These are phyloP conservation scores for Ganoderma sinense DNA, from an alignment of 1,284 basidiomycete species.

Conservation along the genomic window DNA sequence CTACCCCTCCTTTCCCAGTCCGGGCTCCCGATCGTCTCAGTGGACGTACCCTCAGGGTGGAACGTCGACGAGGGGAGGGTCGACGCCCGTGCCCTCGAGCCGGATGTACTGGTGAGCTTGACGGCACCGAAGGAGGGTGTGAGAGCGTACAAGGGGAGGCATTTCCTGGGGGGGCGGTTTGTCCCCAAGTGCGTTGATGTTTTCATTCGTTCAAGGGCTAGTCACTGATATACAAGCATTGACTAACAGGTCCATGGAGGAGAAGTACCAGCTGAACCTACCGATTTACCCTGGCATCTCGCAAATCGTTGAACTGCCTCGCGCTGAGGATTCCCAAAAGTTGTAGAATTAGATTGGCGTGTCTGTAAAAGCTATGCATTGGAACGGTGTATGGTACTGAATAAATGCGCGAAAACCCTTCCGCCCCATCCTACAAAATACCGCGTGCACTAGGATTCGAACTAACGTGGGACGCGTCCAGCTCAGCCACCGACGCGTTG, in stretches of 20 bases:
- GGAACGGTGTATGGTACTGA: background rate
- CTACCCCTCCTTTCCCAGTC: conserved; percentile 74
- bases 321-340: conserved; percentile 36
- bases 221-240: background rate
- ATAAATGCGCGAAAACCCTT: background rate
- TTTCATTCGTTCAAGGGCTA: background rate
- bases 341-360: conserved; percentile 26
- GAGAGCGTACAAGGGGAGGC: conserved; percentile 76
- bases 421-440: background rate
- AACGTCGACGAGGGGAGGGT: conserved; percentile 84
- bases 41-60: conserved; percentile 98
- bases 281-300: conserved; percentile 79
- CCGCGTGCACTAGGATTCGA: background rate
- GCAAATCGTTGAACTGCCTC: conserved; percentile 80
- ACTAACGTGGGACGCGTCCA: background rate
- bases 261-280: conserved; percentile 80
- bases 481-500: conserved; percentile 27
- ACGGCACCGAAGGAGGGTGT: conserved; percentile 96
- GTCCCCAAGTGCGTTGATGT: conserved; percentile 73
- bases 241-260: conserved; percentile 59
- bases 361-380: background rate
- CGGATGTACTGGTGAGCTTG: conserved; percentile 87
- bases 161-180: conserved; percentile 95
- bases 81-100: conserved; percentile 63
- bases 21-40: conserved; percentile 82